Base-by-base conservation (phyloP, 202 grass and related monocot species). In the Bolboschoenoplectus hybrid region DNA sequence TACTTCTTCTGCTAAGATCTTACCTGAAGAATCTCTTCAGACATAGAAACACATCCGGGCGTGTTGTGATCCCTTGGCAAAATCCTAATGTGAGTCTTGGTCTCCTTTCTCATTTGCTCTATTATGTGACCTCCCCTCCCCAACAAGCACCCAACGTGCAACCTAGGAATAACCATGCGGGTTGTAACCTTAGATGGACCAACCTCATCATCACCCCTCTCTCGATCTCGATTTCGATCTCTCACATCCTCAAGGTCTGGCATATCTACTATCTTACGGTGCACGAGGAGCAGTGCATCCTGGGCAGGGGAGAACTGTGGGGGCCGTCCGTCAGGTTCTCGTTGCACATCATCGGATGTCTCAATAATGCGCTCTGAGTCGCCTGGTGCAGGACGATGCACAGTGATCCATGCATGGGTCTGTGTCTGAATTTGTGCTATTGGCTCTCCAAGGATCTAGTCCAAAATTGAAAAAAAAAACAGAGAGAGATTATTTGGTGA, bases 1-100 rank as follows among this genome's bases (percentile, higher is more conserved):
- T 67, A 66, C 4, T 46, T 47, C 49, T 65, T 20, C 19, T 65
- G 6, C 9, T 64, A 88, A 56, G 63, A n/a, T 51, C 69, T 67
- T 92, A 98, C 97, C 97, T 98, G 97, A 40, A 98, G 91, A 74
- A 98, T 88, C 86, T 98, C 97, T 85, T 98, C 97, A 0, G 97
- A 92, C 49, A 83, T 63, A 0, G 97, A 92, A 17, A 98, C 91
- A 46, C 97, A 96, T 26, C 89, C 88, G 2, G 93, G 97, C 0
- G 93, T 96, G 80, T 92, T 84, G 78, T 94, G 92, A 84, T 94
- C 97, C 61, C 97, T 90, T 0, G 97, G 92, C 86, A 98, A 89
- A 82, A 98, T 94, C 74, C 97, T 90, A 64, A 98, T 98, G 88
- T 94, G 97, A 32, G 97, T 98, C 75, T 91, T 98, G 58, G 97